Evolutionary conservation across 768 basidiomycete species (phyloP), one percentile per base, ranked within the genome.

Genomic region (Symmetrospora coprosmae): DNA sequence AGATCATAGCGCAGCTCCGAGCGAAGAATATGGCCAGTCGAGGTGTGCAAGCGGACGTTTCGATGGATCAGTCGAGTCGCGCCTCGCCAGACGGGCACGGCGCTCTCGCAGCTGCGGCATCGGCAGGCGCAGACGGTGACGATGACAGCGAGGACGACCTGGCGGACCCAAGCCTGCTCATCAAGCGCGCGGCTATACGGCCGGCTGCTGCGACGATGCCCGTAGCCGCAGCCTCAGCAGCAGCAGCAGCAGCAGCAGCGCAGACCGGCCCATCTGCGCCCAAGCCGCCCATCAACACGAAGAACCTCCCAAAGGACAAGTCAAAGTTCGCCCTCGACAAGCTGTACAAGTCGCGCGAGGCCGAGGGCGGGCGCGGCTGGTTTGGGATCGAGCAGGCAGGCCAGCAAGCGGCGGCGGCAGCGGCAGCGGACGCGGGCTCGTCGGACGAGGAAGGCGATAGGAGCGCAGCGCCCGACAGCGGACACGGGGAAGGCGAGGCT

Each of bases 331-430:
- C 55, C 4, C 27, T 58, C 17, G 23, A 43, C 35, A 58, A 11
- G 23, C 23, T 58, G 40, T 45, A 13, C 43, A 58, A 58, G 33
- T 5, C 40, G 3, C 25, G 37, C n/a, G 7, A 58, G 17, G 37
- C 28, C 2, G 55, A 58, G 37, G 55, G 46, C 17, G 21, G 28
- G 7, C 55, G 55, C 4, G 55, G 55, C 7, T 58, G 55, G 55
- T 46, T 28, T 16, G 55, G 55, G n/a, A 38, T 46, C 9, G 55
- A 43, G 13, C 34, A 38, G 51, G 51, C 51, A 37, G 28, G 21
- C 21, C 7, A 31, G 21, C 45, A 31, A 16, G 27, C 45, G 8
- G 9, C 13, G n/a, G 27, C 45, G 13, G 19, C 11, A 8, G 27
- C 45, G 19, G 27, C 45, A 25, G 45, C 7, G 33, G 40, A 58